phyloP scores from a whole-genome alignment of 176 grass and related monocot species.

The Carex pumila region DNA sequence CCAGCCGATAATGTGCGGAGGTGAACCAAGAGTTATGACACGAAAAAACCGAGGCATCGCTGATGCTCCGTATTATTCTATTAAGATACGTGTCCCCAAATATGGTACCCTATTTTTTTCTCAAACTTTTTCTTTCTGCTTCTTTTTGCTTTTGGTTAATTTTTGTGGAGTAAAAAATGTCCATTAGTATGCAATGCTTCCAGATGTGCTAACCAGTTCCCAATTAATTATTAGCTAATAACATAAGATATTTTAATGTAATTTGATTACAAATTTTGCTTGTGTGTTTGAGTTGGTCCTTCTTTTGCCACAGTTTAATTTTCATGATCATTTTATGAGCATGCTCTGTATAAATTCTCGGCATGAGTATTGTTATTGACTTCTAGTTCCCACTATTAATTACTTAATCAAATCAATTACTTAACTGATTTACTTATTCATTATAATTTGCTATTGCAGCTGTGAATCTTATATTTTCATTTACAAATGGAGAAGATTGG shows the following conservation, averaged over 20 bases:
- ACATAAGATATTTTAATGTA: neutral
- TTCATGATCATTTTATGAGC: neutral
- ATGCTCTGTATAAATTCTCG: neutral
- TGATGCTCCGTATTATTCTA: constrained; percentile 71
- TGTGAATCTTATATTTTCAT: constrained; percentile 72
- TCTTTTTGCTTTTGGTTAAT: neutral
- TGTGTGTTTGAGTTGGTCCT: neutral
- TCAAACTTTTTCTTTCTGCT: neutral
- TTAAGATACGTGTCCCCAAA: constrained; percentile 65
- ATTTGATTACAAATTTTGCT: neutral
- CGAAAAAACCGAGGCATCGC: constrained; percentile 60
- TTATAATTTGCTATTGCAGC: constrained; percentile 37
- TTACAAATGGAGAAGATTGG: constrained; percentile 84
- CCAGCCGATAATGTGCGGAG: constrained; percentile 96
- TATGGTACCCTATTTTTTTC: constrained; percentile 38
- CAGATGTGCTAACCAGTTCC: neutral
- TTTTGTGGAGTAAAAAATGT: neutral
- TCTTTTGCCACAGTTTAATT: neutral
- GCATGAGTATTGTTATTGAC: neutral
- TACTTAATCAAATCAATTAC: neutral
- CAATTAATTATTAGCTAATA: neutral
- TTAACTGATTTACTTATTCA: neutral
- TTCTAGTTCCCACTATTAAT: neutral
- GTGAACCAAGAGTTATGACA: constrained; percentile 85
- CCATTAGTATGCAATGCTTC: neutral